Evolutionary conservation across 2,329 filamentous ascomycete species (phyloP).

Genomic region (Coccinonectria pachysandricola): DNA sequence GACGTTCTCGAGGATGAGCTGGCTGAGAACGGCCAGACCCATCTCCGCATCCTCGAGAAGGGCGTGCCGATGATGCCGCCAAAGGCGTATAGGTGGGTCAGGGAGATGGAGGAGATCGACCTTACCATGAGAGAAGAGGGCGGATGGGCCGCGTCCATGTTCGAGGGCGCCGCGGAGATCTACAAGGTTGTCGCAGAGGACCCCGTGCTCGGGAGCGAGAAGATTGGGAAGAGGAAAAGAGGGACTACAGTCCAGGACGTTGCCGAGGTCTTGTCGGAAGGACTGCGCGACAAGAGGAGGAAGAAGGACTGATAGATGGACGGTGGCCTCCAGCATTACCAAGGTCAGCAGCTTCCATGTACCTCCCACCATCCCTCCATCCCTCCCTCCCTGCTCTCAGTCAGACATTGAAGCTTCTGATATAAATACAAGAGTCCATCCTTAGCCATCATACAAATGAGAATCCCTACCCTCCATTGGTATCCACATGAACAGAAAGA

Average conservation of each 20-base stretch:
- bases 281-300: slow-evolving; percentile 34
- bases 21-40: slow-evolving; percentile 34
- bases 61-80: slow-evolving; percentile 52
- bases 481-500: too few relatives aligned
- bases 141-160: slow-evolving; percentile 47
- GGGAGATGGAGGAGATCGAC: slow-evolving; percentile 68
- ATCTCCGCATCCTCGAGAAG: slow-evolving; percentile 35
- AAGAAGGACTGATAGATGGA: too few relatives aligned
- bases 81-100: slow-evolving; percentile 70
- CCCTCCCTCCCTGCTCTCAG: too few relatives aligned
- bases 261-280: slow-evolving; percentile 37
- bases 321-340: too few relatives aligned
- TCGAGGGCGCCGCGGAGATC: slow-evolving; percentile 49
- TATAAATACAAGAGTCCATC: too few relatives aligned
- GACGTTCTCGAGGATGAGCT: slow-evolving; percentile 48
- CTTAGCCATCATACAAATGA: too few relatives aligned
- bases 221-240: slow-evolving; percentile 43
- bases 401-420: too few relatives aligned
- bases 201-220: slow-evolving; percentile 48
- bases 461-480: too few relatives aligned
- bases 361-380: too few relatives aligned
- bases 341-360: too few relatives aligned
- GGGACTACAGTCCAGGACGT: slow-evolving; percentile 49
- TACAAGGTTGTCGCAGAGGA: slow-evolving; percentile 53
- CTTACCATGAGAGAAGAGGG: slow-evolving; percentile 54